Conservation (phyloP, 1,284 basidiomycete species). For the Rhodotorula sp. region DNA sequence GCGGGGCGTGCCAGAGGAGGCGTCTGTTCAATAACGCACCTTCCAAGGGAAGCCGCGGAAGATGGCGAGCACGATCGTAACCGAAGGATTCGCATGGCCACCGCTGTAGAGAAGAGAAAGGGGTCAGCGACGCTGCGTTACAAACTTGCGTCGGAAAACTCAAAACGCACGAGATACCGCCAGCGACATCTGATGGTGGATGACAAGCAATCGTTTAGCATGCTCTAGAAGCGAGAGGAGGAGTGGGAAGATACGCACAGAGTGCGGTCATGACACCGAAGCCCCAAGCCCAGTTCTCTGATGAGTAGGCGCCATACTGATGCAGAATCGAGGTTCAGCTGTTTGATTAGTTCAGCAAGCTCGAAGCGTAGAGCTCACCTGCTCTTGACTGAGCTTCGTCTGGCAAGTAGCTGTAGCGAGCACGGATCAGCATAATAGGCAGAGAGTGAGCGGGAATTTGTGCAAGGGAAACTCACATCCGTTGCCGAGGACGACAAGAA, state of each 20-base stretch:
- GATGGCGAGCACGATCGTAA: slow-evolving; percentile 39
- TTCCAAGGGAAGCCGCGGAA: slow-evolving; percentile 48
- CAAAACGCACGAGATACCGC: slow-evolving; percentile 23
- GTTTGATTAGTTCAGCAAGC: too few relatives aligned
- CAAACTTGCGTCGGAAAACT: neutral
- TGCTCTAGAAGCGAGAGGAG: fast-evolving
- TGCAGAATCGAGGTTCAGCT: neutral
- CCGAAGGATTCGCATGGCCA: slow-evolving; percentile 44
- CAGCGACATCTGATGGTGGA: slow-evolving; percentile 15
- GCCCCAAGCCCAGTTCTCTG: slow-evolving; percentile 28
- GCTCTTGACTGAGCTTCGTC: slow-evolving; percentile 22
- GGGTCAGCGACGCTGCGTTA: neutral
- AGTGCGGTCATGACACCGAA: slow-evolving; percentile 31
- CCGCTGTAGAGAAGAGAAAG: slow-evolving; percentile 22
- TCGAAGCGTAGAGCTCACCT: neutral
- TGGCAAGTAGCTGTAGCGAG: slow-evolving; percentile 28
- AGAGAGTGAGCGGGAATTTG: neutral
- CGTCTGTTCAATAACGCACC: slow-evolving; percentile 3
- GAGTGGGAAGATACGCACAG: slow-evolving; percentile 2
- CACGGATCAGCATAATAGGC: neutral
- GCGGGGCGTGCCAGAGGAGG: neutral
- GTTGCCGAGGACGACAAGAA: slow-evolving; percentile 36
- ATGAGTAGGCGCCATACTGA: slow-evolving; percentile 18
- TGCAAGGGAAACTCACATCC: slow-evolving; percentile 12
- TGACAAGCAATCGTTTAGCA: too few relatives aligned